Evolutionary conservation across 2,329 filamentous ascomycete genomes (phyloP).

Genomic region (Didymella pinodella): DNA sequence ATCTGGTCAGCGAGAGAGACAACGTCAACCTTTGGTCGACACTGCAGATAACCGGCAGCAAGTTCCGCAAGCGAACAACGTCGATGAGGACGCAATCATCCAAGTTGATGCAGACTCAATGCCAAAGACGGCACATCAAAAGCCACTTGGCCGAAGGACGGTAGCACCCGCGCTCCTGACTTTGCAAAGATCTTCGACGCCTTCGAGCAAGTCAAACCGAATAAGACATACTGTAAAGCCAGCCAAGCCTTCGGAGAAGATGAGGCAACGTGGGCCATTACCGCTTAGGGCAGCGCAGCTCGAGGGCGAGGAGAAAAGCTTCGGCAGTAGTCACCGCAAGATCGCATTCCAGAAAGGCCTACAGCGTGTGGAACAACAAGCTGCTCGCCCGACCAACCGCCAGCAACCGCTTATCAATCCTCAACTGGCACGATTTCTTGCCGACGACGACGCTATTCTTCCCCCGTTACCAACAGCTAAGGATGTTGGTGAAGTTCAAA

Average conservation of each 20-base stretch:
- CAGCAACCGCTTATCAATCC: conserved; percentile 34
- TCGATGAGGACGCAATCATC: neutral
- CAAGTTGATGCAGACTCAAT: neutral
- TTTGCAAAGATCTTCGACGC: conserved; percentile 20
- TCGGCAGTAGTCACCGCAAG: conserved; percentile 45
- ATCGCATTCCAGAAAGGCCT: conserved; percentile 50
- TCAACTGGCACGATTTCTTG: conserved; percentile 45
- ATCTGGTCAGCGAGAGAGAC: neutral
- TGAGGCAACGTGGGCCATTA: conserved; percentile 11
- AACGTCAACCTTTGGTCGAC: conserved; percentile 29
- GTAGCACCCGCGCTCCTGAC: conserved; percentile 20
- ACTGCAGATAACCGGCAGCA: conserved; percentile 32
- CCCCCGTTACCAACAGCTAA: conserved; percentile 29
- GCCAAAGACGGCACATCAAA: neutral
- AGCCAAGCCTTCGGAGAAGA: neutral
- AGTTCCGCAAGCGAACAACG: neutral
- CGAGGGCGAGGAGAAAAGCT: conserved; percentile 53
- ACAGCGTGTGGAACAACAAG: conserved; percentile 40
- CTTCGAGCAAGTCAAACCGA: conserved; percentile 8
- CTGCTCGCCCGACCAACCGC: conserved; percentile 20
- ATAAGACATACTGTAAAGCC: neutral
- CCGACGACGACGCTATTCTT: conserved; percentile 39
- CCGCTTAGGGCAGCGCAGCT: conserved; percentile 52
- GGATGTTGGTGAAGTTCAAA: conserved; percentile 26
- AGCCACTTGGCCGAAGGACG: neutral